phyloP scores from a whole-genome alignment of 768 basidiomycete genomes.

The Psilocybe cyanescens region DNA sequence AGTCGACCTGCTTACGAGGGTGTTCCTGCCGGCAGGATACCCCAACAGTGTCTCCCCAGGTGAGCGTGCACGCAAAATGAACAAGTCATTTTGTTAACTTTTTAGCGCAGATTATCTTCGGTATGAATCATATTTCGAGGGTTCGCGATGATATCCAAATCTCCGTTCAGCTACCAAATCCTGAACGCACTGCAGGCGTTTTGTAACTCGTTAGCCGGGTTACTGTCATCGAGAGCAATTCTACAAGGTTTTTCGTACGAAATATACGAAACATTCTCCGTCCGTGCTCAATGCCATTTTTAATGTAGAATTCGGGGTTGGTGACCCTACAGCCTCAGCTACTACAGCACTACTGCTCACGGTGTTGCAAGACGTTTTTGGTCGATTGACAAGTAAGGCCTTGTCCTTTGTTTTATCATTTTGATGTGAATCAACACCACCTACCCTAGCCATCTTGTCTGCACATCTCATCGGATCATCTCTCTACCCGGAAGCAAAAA shows the following conservation, averaged over 20 bases:
- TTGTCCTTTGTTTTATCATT: not conserved
- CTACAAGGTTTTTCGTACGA: conserved; percentile 53
- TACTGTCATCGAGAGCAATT: conserved; percentile 68
- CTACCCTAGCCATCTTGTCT: conserved; percentile 55
- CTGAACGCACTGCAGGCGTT: conserved; percentile 72
- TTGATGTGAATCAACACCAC: not conserved
- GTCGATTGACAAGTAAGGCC: conserved; percentile 63
- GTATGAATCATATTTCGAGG: conserved; percentile 33
- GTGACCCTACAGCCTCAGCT: conserved; percentile 65
- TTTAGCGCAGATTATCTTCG: conserved; percentile 51
- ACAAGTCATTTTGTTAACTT: not conserved
- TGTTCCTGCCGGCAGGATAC: conserved; percentile 69
- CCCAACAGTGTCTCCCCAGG: conserved; percentile 65
- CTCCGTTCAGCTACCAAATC: conserved; percentile 58
- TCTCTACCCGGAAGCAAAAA: conserved; percentile 72
- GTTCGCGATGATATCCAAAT: conserved; percentile 12
- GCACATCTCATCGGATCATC: conserved; percentile 68
- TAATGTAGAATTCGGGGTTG: conserved; percentile 66
- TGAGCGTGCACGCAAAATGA: conserved; percentile 18
- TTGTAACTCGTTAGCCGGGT: conserved; percentile 65
- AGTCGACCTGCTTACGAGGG: conserved; percentile 38
- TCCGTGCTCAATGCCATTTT: not conserved
- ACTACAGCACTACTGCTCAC: conserved; percentile 68
- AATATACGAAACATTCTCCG: not conserved
- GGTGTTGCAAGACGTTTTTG: conserved; percentile 67